Evolutionary conservation across 148 eudicot species (phyloP), one percentile per base, ranked within the genome.

Genomic region (Camellia sinensis): DNA sequence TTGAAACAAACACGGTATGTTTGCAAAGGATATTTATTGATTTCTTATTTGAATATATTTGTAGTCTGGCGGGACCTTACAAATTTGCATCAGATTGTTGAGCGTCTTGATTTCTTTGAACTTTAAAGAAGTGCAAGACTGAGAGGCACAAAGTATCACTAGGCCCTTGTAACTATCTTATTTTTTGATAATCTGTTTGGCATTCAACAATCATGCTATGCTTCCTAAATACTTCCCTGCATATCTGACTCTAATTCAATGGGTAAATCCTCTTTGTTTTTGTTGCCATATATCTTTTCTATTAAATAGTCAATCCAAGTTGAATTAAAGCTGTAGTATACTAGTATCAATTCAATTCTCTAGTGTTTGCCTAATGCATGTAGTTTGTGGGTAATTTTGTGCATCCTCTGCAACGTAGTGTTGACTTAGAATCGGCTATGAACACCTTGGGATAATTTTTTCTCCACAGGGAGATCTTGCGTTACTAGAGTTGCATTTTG

Each of bases 1-100:
- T 85, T 62, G 92, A 84, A 63, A 65, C 94, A 14, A 80, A 85
- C 80, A 67, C 83, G 85, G 98, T 95, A 92, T 40, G 82, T 71
- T 45, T 41, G 37, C 43, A 48, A 40, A 48, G 63, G 6, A 57
- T 6, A 37, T 13, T 9, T 56, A n/a, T 52, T 62, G 78, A 50
- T 73, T 62, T 44, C 19, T 19, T 15, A 52, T 70, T 78, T 66
- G 12, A 11, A 9, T 62, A 11, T 77, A 17, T 64, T 10, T 63
- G 9, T 17, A 62, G 19, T 50, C 63, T 5, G 64, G 45, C 8
- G 19, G 59, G n/a, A 79, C n/a, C 67, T 2, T 71, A 15, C 18
- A 46, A 61, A 6, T 0, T 61, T 43, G 8, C 60, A 69, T 48
- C 61, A 46, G 43, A 21, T 68, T 9, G 48, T 60, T 79, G 37